A percentile compares a stretch with the other conserved stretches of the same genome.
Evolutionary conservation across 2,329 filamentous ascomycete genomes (phyloP).

Genomic region (Beauveria scarabaeidicola): DNA sequence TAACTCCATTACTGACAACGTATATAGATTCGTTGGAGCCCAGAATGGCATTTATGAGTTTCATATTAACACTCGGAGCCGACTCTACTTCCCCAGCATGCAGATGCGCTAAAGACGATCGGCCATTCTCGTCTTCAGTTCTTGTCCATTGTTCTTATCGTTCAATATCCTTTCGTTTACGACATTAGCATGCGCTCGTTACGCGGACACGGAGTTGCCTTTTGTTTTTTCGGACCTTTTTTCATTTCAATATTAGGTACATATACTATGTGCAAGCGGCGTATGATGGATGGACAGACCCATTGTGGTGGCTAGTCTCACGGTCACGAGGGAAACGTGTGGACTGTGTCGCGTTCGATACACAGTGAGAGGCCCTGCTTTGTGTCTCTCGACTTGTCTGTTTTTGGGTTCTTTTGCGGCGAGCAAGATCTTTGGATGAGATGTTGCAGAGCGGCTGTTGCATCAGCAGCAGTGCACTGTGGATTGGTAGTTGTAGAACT

Average conservation of each 20-base stretch:
- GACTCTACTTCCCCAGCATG: constrained; percentile 51
- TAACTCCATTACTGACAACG: constrained; percentile 15
- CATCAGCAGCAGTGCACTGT: background rate
- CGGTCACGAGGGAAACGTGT: background rate
- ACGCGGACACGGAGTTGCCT: constrained; percentile 1
- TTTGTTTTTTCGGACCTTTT: background rate
- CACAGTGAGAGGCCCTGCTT: background rate
- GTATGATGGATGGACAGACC: background rate
- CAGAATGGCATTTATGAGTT: constrained; percentile 73
- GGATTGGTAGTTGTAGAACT: background rate
- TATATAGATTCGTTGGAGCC: constrained; percentile 48
- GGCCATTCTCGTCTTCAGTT: background rate
- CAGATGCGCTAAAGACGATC: constrained; percentile 36
- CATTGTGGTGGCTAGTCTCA: background rate
- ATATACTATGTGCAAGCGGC: background rate
- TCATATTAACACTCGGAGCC: constrained; percentile 52
- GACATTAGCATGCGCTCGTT: constrained; percentile 8
- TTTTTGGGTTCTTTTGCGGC: background rate
- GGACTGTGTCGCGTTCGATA: background rate
- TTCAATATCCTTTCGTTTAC: background rate
- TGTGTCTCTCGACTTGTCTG: background rate
- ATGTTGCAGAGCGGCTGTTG: background rate
- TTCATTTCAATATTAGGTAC: background rate
- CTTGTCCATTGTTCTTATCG: background rate
- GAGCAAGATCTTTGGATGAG: background rate